Conservation (phyloP, 331 rosid species). For the Prunus yedoensis region DNA sequence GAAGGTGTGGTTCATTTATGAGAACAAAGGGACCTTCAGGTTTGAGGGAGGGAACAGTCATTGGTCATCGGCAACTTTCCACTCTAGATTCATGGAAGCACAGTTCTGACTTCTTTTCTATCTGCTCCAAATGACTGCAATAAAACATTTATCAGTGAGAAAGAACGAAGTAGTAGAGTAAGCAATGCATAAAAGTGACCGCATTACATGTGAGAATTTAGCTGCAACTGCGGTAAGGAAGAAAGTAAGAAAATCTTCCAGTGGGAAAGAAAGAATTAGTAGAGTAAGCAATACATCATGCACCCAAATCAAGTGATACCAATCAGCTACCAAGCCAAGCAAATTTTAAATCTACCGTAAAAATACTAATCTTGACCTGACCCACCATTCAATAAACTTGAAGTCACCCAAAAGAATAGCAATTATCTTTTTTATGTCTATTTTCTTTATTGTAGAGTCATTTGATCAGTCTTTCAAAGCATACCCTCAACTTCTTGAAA, state of each 20-base stretch:
- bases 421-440: not conserved
- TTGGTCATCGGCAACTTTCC: constrained; percentile 11
- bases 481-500: not conserved
- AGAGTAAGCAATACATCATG: too few species aligned
- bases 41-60: not conserved
- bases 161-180: too few species aligned
- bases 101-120: constrained; percentile 70
- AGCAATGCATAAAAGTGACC: not conserved
- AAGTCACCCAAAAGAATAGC: not conserved
- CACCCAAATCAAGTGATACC: not conserved
- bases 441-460: not conserved
- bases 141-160: not conserved
- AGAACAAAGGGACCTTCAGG: not conserved
- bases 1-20: constrained; percentile 21
- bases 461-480: not conserved
- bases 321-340: not conserved
- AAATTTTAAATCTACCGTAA: not conserved
- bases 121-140: constrained; percentile 75
- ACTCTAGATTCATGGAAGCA: constrained; percentile 46
- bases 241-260: not conserved
- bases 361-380: not conserved
- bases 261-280: not conserved
- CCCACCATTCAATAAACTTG: not conserved
- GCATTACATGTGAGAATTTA: not conserved
- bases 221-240: not conserved